phyloP scores from a whole-genome alignment of 192 early-diverging fungal genomes.

The Dispira parvispora region DNA sequence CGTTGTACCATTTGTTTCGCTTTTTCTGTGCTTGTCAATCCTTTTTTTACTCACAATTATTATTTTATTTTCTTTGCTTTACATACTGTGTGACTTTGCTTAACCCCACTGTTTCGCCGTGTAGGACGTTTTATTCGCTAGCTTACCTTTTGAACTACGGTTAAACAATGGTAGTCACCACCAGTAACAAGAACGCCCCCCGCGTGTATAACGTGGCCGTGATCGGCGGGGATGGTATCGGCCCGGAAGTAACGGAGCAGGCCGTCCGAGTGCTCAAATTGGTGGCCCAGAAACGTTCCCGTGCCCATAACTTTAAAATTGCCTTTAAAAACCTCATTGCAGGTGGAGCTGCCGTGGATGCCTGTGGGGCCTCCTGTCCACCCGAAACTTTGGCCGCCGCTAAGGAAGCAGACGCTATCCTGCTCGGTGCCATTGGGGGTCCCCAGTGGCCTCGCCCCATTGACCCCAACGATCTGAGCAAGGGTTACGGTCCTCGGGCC shows the following conservation, averaged over 20 bases:
- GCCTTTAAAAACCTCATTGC: constrained; percentile 67
- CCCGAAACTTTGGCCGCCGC: constrained; percentile 66
- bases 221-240: constrained; percentile 87
- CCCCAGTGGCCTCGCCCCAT: constrained; percentile 77
- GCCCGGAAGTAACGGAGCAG: constrained; percentile 87
- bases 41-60: too few species aligned
- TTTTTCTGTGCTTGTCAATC: too few species aligned
- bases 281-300: constrained; percentile 43
- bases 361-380: constrained; percentile 74
- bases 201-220: constrained; percentile 43
- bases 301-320: constrained; percentile 39
- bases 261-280: constrained; percentile 78
- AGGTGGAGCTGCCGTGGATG: constrained; percentile 85
- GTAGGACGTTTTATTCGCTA: too few species aligned
- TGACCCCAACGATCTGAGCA: constrained; percentile 43
- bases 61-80: too few species aligned
- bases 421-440: constrained; percentile 95
- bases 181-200: neutral
- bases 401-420: constrained; percentile 70
- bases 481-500: constrained; percentile 64
- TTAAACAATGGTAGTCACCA: neutral
- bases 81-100: too few species aligned
- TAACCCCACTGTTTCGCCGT: too few species aligned
- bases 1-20: too few species aligned
- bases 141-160: too few species aligned